A percentile compares a stretch with the other conserved stretches of the same genome.
These are phyloP conservation scores for Fusarium sp. DNA, from an alignment of 2,329 filamentous ascomycete species.

Conservation along the genomic window DNA sequence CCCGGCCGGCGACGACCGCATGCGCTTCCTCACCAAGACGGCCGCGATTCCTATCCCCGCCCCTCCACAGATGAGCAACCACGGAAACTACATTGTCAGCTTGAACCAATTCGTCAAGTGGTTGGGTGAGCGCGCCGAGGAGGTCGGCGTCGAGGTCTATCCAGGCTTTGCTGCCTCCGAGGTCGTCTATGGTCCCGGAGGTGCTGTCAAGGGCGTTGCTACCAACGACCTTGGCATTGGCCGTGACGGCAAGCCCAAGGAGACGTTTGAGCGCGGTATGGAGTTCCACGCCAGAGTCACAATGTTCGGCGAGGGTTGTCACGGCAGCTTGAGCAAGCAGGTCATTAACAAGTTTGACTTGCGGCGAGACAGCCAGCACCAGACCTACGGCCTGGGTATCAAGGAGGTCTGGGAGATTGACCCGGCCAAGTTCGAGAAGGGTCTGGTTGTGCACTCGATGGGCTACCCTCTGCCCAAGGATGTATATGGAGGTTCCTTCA, in stretches of 20 bases:
- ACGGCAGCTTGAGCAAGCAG: constrained; percentile 94
- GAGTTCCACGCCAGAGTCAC: constrained; percentile 95
- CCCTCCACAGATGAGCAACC: constrained; percentile 97
- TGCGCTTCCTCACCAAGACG: constrained; percentile 92
- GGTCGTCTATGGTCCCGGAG: constrained; percentile 86
- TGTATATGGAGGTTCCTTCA: constrained; percentile 97
- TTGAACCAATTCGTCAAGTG: constrained; percentile 95
- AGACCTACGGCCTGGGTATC: constrained; percentile 93
- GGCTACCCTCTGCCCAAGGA: constrained; percentile 89
- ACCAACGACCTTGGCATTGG: constrained; percentile 93
- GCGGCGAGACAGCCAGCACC: constrained; percentile 86
- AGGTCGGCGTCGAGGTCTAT: constrained; percentile 94
- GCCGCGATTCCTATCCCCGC: constrained; percentile 82
- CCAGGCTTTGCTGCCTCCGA: constrained; percentile 96
- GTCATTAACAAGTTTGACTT: constrained; percentile 95
- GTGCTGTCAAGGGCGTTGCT: constrained; percentile 91
- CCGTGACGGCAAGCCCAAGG: constrained; percentile 85
- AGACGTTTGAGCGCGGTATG: constrained; percentile 95
- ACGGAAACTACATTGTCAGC: constrained; percentile 97
- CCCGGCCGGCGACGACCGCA: constrained; percentile 83
- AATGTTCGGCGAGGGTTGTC: constrained; percentile 93
- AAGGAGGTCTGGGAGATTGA: constrained; percentile 99
- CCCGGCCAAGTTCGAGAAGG: constrained; percentile 90
- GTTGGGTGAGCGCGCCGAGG: constrained; percentile 96
- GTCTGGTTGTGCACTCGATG: constrained; percentile 88